Evolutionary conservation across 306 rosid genomes (phyloP), one percentile per base, ranked within the genome.

Genomic region (Cucurbita ficifolia): DNA sequence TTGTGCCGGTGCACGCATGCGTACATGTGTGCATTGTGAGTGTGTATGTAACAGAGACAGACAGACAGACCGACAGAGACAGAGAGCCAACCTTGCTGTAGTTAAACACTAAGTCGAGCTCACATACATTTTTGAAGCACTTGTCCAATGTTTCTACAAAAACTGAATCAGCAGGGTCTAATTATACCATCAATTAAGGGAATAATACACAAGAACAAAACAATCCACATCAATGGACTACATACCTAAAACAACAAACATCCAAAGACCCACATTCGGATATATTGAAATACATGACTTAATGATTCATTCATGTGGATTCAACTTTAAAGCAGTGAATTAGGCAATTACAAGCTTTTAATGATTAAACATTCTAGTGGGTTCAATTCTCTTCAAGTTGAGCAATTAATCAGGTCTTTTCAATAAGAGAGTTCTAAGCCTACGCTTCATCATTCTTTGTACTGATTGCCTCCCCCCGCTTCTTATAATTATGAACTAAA

Each of bases 61-160:
- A 24, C 29, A 24, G 29, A 24, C 29, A 24, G 29, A 24, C 29
- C 29, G 1, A 24, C 63, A 10, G 62, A 19, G 69, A 59, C 72
- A 75, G 57, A 62, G 50, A 49, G n/a, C 29, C n/a, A 64, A 87
- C 97, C 99, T 95, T 95, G 86, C 89, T 86, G 80, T 91, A 95
- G 83, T 95, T 91, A 89, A 80, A 87, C 78, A 95, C 99, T 5
- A 95, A 75, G 49, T 95, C 99, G 62, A 91, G 90, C 91, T 95
- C 97, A 21, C 99, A 91, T 35, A 95, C 96, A 79, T 95, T 95
- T 85, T 79, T 88, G 92, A 91, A 89, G 92, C 96, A 95, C 80
- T 90, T 95, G 87, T 91, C 97, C 90, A 94, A 59, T 17, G 96
- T 89, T 87, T 95, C 99, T 76, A 95, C 99, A 70, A 95, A 86